Base-by-base conservation (phyloP, 768 basidiomycete genomes). In the Suillus weaverae region DNA sequence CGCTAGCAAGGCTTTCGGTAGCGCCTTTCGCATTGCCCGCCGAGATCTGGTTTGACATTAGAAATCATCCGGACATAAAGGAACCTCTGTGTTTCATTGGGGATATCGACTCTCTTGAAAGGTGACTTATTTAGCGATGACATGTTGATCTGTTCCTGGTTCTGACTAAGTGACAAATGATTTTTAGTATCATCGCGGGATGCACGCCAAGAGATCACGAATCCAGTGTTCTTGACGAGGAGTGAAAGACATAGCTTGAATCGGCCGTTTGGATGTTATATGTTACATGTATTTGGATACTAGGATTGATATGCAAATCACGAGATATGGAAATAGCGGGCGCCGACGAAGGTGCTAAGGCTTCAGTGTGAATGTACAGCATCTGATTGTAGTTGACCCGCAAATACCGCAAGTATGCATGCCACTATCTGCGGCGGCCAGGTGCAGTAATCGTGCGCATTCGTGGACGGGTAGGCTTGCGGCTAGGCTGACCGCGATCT, bases 401-500 rank as follows among this genome's bases (percentile, higher is more conserved):
- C 13, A n/a, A 57, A 36, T 62, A 38, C 10, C 50, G 4, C 6
- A 43, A 22, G 22, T 32, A 1, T 22, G 9, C 10, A 22, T 22
- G 9, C 14, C 36, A 8, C 72, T 68, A 76, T 68, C 72, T 74
- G 65, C 76, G 75, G 65, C 75, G 75, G 62, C 67, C 56, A 55
- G 63, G 48, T 11, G 70, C 64, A 13, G 67, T 64, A 14, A 41
- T 61, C 20, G 75, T 30, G 46, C 75, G 75, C 22, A 72, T 32
- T 5, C 73, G 71, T 39, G 69, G 59, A 30, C 74, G 71, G 63
- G 72, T 78, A 20, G 74, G 67, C 26, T 73, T 76, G 62, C 61
- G 76, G 36, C 66, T 64, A 35, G 68, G 30, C 32, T 73, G 77
- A 5, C 26, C 22, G 4, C 71, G 68, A 39, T 76, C 77, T 46